Evolutionary conservation across 352 stramenopile genomes (phyloP).

Genomic region (Aphanomyces euteiches): DNA sequence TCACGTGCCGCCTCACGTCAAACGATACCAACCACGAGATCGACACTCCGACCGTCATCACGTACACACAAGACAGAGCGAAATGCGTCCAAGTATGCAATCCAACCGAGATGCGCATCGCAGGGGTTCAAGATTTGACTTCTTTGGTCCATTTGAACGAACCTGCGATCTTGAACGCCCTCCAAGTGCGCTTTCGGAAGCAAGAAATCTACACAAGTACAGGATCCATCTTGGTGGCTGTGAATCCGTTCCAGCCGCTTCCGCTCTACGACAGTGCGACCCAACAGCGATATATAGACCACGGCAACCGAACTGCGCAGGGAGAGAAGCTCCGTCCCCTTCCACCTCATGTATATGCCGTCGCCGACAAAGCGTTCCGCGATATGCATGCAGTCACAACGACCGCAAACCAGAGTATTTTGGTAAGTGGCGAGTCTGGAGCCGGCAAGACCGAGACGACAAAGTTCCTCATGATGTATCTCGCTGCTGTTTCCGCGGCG

Average conservation of each 20-base stretch:
- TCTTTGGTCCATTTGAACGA: slow-evolving; percentile 28
- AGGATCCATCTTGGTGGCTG: slow-evolving; percentile 48
- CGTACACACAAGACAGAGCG: slow-evolving; percentile 18
- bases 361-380: slow-evolving; percentile 79
- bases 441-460: slow-evolving; percentile 86
- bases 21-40: slow-evolving; percentile 31
- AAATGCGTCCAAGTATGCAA: slow-evolving; percentile 43
- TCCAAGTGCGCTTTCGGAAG: slow-evolving; percentile 25
- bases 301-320: slow-evolving; percentile 37
- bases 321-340: slow-evolving; percentile 51
- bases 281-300: slow-evolving; percentile 23
- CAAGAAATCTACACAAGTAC: slow-evolving; percentile 40
- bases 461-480: slow-evolving; percentile 92
- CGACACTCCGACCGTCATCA: not conserved
- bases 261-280: slow-evolving; percentile 41
- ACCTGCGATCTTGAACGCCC: slow-evolving; percentile 24
- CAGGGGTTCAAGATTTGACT: slow-evolving; percentile 70
- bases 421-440: slow-evolving; percentile 82
- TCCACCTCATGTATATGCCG: slow-evolving; percentile 81
- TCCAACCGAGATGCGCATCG: slow-evolving; percentile 39
- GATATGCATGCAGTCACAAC: slow-evolving; percentile 51
- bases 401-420: slow-evolving; percentile 84
- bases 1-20: slow-evolving; percentile 59
- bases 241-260: slow-evolving; percentile 56
- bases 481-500: slow-evolving; percentile 78